Evolutionary conservation across 805 yeast species (phyloP).

Genomic region (Candida montana): DNA sequence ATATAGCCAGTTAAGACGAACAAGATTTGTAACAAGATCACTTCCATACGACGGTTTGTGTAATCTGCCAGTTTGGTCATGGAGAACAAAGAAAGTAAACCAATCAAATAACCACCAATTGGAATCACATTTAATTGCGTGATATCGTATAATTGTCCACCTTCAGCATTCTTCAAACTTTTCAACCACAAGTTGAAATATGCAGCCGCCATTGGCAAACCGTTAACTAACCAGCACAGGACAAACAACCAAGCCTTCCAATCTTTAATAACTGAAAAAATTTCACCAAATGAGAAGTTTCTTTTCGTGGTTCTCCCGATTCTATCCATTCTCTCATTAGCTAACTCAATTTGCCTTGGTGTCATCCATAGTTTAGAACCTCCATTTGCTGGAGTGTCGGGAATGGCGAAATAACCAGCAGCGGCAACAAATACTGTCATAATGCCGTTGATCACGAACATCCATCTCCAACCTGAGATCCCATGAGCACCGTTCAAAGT

Average conservation of each 20-base stretch:
- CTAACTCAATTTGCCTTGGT: constrained; percentile 26
- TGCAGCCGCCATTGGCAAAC: not conserved
- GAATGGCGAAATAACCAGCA: constrained; percentile 30
- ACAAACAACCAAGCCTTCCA: constrained; percentile 6
- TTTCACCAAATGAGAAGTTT: constrained; percentile 1
- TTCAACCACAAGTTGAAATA: constrained; percentile 16
- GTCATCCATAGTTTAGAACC: constrained; percentile 27
- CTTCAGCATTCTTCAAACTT: constrained; percentile 12
- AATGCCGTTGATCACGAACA: constrained; percentile 15
- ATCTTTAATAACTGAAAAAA: not conserved
- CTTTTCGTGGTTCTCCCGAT: constrained; percentile 12
- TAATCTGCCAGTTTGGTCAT: constrained; percentile 11
- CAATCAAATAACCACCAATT: constrained; percentile 14
- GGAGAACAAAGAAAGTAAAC: constrained; percentile 8
- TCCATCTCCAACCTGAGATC: constrained; percentile 11
- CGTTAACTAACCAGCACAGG: not conserved
- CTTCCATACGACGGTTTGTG: not conserved
- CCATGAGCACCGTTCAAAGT: constrained; percentile 10
- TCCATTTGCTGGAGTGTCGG: constrained; percentile 30
- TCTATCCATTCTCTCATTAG: constrained; percentile 12
- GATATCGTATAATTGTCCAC: constrained; percentile 6
- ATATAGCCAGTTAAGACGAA: not conserved
- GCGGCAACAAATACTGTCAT: constrained; percentile 24
- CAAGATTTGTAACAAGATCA: not conserved
- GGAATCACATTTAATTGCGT: constrained; percentile 16